phyloP scores from a whole-genome alignment of 1,284 basidiomycete genomes.

The Phellinidium pouzarii region DNA sequence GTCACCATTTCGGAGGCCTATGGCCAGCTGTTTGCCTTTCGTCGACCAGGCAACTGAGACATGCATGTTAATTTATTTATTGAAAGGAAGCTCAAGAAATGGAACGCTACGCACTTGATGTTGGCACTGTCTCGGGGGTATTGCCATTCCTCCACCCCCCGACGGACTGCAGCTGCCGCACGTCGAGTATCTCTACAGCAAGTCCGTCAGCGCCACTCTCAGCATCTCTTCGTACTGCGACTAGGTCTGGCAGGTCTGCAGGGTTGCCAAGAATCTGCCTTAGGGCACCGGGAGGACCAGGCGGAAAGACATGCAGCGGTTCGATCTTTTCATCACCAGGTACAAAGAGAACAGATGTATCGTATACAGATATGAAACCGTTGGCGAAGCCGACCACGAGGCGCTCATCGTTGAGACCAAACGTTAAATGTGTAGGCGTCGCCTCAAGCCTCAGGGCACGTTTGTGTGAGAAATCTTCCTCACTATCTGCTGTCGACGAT shows the following conservation, averaged over 20 bases:
- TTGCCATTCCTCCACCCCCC: conserved; percentile 58
- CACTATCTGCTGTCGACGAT: conserved; percentile 30
- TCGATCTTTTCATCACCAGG: conserved; percentile 34
- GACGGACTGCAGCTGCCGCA: conserved; percentile 40
- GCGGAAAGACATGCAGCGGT: conserved; percentile 43
- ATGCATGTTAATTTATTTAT: conserved; percentile 14
- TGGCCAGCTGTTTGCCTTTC: conserved; percentile 79
- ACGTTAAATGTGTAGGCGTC: conserved; percentile 41
- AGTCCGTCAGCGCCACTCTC: conserved; percentile 30
- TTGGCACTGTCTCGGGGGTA: conserved; percentile 42
- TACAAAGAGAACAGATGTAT: conserved; percentile 43
- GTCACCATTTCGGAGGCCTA: conserved; percentile 66
- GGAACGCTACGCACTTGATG: conserved; percentile 42
- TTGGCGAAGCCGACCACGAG: conserved; percentile 52
- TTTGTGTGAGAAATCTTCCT: conserved; percentile 39
- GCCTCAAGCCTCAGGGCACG: conserved; percentile 38
- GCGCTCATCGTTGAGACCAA: conserved; percentile 52
- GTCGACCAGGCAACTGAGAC: conserved; percentile 75
- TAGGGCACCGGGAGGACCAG: conserved; percentile 35
- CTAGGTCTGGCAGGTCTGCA: conserved; percentile 48
- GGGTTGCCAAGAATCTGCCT: conserved; percentile 61
- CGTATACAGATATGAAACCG: conserved; percentile 54
- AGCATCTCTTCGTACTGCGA: conserved; percentile 52
- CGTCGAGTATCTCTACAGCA: conserved; percentile 53
- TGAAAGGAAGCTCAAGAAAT: conserved; percentile 1